Base-by-base conservation (phyloP, 352 stramenopile species). In the Globisporangium rhizosaccharum region DNA sequence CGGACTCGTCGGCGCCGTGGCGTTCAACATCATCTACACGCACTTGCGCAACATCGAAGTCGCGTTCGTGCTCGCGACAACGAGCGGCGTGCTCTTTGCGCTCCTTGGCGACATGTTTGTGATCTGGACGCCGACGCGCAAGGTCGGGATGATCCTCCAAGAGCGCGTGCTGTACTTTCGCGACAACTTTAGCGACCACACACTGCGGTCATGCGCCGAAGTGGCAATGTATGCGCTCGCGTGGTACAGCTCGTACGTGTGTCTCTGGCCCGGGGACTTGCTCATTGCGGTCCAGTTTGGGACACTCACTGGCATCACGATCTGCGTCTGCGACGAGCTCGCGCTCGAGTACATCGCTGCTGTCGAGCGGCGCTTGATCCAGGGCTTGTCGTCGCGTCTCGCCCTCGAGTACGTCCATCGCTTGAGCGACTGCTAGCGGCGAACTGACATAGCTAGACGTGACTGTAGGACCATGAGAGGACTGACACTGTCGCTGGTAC, bases 1-100 rank as follows among this genome's bases (percentile, higher is more conserved):
- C 3, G 82, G 82, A 2, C 68, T 94, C 0, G 74, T 94, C 6
- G 85, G 85, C 41, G 79, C 70, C 2, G 81, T 94, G 15, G 82
- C 84, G 7, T 94, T 94, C 63, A 94, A 94, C 65, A 89, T 86
- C 56, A 94, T 94, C 65, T 94, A 92, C 65, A 92, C 85, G 5
- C 76, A 94, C 28, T 56, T 92, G 36, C 70, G 78, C 14, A 87
- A 79, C 56, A 91, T 94, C 28, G 83, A 92, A 61, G 72, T 94
- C 45, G 79, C 85, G 12, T 94, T 94, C 57, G 74, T 86, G 25
- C 67, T 94, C 17, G 82, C 85, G 0, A 94, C 82, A 0, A 77
- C 75, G 8, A 94, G 79, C 53, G 81, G 85, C 11, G 74, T 94
- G 17, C 72, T 84, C 20, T 92, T 94, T 52, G 78, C 81, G 33